Percentiles rank a stretch among this genome's conserved stretches.
These are phyloP conservation scores for Eimeria sp. DNA, from an alignment of 169 alveolate genomes.

Conservation along the genomic window DNA sequence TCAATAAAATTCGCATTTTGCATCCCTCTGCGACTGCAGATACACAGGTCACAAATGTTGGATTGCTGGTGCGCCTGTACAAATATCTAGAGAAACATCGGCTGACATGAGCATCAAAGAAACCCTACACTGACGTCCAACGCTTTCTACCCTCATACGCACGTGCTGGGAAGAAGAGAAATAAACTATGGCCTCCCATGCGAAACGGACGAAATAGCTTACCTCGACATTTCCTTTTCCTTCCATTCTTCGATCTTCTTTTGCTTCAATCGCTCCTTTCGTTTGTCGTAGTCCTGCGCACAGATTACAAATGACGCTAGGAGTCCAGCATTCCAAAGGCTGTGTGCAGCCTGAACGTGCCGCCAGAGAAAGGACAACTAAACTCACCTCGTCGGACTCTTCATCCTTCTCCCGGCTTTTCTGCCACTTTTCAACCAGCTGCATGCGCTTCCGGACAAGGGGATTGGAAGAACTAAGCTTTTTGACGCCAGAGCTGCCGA, in stretches of 20 bases:
- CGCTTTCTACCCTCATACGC: background rate
- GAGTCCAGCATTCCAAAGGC: background rate
- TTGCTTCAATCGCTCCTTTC: constrained; percentile 67
- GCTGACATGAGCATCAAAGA: background rate
- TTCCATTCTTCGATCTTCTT: constrained; percentile 82
- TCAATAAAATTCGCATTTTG: constrained; percentile 75
- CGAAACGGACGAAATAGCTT: background rate
- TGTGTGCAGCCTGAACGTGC: background rate
- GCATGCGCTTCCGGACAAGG: constrained; percentile 78
- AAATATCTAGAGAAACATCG: background rate
- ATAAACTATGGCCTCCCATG: background rate
- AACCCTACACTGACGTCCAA: background rate
- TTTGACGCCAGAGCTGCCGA: constrained; percentile 35
- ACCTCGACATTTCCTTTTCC: constrained; percentile 84
- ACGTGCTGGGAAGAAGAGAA: background rate
- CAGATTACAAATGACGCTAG: background rate
- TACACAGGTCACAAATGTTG: background rate
- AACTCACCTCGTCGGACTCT: constrained; percentile 82
- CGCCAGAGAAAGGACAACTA: background rate
- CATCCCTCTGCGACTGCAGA: constrained; percentile 75
- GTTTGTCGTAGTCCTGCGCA: constrained; percentile 73
- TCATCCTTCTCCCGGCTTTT: constrained; percentile 77
- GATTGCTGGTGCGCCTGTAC: background rate
- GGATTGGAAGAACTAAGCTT: constrained; percentile 69
- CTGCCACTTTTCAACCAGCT: constrained; percentile 83